Conservation (phyloP, 2,329 filamentous ascomycete genomes). For the Nemania diffusa region DNA sequence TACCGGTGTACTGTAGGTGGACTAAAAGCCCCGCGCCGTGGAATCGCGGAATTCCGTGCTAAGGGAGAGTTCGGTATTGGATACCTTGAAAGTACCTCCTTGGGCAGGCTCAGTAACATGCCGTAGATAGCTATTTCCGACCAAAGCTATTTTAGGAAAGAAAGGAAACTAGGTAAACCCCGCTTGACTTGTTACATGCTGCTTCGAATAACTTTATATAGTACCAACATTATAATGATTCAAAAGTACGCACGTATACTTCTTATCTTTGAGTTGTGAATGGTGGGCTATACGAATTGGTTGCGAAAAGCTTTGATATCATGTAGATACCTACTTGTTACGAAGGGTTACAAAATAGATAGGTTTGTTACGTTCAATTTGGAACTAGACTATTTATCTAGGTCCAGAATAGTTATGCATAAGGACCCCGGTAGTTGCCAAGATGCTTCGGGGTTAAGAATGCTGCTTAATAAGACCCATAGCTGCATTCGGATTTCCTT, state of each 20-base stretch:
- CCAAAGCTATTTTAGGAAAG: background rate
- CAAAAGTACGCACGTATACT: background rate
- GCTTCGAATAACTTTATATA: background rate
- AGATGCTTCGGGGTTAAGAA: background rate
- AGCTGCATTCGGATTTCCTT: constrained; percentile 17
- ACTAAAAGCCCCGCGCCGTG: background rate
- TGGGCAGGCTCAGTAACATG: background rate
- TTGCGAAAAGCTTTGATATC: too few relatives aligned
- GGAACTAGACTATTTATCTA: background rate
- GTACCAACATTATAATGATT: background rate
- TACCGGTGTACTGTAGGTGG: background rate
- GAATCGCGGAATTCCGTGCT: constrained; percentile 16
- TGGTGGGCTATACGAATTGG: too few relatives aligned
- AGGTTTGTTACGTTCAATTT: background rate
- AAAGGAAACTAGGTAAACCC: background rate
- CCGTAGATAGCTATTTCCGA: background rate
- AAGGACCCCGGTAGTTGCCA: background rate
- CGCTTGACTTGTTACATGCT: background rate
- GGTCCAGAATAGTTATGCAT: background rate
- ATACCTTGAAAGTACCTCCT: background rate
- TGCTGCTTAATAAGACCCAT: background rate
- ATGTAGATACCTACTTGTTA: too few relatives aligned
- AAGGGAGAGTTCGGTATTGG: background rate
- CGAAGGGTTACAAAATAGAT: too few relatives aligned
- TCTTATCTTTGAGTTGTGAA: background rate